A percentile compares a stretch with the other conserved stretches of the same genome.
These are phyloP conservation scores for Penicillium frequentans DNA, from an alignment of 2,329 filamentous ascomycete species.

Conservation along the genomic window DNA sequence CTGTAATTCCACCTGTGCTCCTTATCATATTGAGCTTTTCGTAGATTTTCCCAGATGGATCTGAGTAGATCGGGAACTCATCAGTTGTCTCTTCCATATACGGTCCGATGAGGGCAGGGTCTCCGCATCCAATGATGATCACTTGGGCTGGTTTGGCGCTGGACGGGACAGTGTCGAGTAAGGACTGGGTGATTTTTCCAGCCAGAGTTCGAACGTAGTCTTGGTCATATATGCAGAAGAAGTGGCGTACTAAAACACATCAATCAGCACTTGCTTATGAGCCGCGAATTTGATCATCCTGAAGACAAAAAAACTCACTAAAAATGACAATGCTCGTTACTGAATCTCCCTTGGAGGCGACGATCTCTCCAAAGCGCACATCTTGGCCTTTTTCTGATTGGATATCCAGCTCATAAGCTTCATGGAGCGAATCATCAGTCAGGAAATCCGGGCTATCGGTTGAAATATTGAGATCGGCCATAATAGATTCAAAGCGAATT, in stretches of 20 bases:
- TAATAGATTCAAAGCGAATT: too few relatives aligned
- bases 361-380: constrained; percentile 25
- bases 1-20: neutral
- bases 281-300: too few relatives aligned
- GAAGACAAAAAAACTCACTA: constrained; percentile 6
- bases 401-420: constrained; percentile 25
- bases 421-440: constrained; percentile 16
- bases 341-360: constrained; percentile 21
- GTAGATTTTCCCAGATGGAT: constrained; percentile 17
- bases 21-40: constrained; percentile 22
- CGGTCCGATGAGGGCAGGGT: constrained; percentile 17
- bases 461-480: too few relatives aligned
- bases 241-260: constrained; percentile 20
- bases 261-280: neutral
- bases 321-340: constrained; percentile 24
- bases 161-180: constrained; percentile 17
- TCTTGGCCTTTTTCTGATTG: constrained; percentile 6
- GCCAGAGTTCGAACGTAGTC: constrained; percentile 20
- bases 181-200: constrained; percentile 9
- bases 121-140: constrained; percentile 26
- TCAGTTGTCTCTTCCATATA: constrained; percentile 20
- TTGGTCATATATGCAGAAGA: constrained; percentile 26
- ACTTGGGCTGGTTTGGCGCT: constrained; percentile 18
- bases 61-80: constrained; percentile 21
- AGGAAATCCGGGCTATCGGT: neutral